Conservation (phyloP, 352 stramenopile species). For the Phytophthora sp. region DNA sequence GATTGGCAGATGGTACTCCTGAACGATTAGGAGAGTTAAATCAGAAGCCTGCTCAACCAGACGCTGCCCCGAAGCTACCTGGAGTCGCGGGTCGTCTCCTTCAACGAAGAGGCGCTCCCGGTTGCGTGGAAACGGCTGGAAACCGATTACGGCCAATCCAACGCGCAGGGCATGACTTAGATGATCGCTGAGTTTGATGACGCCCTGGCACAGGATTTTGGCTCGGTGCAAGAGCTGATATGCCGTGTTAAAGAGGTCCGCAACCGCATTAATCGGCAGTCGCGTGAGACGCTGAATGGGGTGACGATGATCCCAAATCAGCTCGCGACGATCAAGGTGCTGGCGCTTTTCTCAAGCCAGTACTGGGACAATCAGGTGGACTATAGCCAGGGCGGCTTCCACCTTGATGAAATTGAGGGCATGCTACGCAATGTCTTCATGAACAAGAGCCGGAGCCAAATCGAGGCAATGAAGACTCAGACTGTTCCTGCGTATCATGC, state of each 20-base stretch:
- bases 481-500: background rate
- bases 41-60: constrained; percentile 7
- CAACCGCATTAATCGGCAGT: background rate
- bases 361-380: background rate
- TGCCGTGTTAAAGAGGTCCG: background rate
- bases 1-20: constrained; percentile 1
- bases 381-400: background rate
- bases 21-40: background rate
- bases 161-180: background rate
- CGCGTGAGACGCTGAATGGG: background rate
- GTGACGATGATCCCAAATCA: background rate
- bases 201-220: background rate
- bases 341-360: background rate
- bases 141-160: background rate
- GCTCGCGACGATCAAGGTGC: background rate
- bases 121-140: background rate
- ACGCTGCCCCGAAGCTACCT: background rate
- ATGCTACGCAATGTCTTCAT: constrained; percentile 3
- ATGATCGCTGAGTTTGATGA: constrained; percentile 2
- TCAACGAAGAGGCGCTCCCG: background rate
- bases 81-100: background rate
- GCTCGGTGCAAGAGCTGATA: background rate
- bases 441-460: constrained; percentile 7
- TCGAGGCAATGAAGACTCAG: background rate
- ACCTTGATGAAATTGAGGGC: background rate